Evolutionary conservation across 345 rosid genomes (phyloP), one percentile per base, ranked within the genome.

Genomic region (Salix purpurea): DNA sequence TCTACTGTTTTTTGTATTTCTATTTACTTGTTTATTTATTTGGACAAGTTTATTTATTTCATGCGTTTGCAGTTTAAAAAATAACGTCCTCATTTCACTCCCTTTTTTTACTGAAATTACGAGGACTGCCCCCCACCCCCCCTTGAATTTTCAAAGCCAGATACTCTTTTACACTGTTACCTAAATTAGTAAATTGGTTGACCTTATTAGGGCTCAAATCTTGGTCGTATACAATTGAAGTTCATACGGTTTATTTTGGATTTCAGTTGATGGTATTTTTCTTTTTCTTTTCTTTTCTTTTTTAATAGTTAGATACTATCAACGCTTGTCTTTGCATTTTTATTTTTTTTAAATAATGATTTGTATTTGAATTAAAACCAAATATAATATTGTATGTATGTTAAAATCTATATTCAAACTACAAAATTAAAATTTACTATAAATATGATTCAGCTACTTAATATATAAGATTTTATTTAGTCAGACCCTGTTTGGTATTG

Each of bases 51-150:
- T 28, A 65, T 75, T 50, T 46, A 46, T 46, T 46, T 46, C 4
- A 12, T 46, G 50, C 50, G 50, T 46, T 46, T 46, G 50, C 50
- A 46, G 50, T 13, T 46, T 46, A 13, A 46, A 11, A 46, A 3
- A 46, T 46, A 46, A 46, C 50, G 16, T 46, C 50, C 50, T 46
- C 4, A 12, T 46, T 26, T 58, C 37, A 56, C 26, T 34, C 37
- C 37, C 23, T 14, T 42, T 26, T 12, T 37, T 2, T 42, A 7
- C 72, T 56, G 84, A 83, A 81, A 61, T 83, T 73, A 75, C 74
- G 68, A 81, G 76, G 85, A 36, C 19, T 65, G 30, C 72, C 74
- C 72, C 73, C 26, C 26, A 28, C 72, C 74, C 72, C 76, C 48
- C 32, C 60, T 2, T 65, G 69, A 15, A 14, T 65, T 65, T 65